These are phyloP conservation scores for Blepharisma japonicum DNA, from an alignment of 73 alveolate species.

Conservation along the genomic window DNA sequence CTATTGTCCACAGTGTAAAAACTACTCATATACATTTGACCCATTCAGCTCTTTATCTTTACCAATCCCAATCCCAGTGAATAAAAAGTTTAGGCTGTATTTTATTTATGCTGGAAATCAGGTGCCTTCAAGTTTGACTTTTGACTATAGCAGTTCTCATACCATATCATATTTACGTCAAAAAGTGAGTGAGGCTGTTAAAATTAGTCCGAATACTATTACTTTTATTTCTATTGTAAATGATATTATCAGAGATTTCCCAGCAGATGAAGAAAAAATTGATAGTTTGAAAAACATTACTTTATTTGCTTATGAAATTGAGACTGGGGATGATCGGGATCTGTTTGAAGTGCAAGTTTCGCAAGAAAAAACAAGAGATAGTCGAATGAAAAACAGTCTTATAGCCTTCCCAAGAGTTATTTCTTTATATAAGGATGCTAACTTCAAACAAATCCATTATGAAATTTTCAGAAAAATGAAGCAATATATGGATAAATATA, in stretches of 20 bases:
- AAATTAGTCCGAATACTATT: background rate
- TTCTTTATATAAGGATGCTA: background rate
- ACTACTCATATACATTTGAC: conserved; percentile 86
- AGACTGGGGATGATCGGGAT: background rate
- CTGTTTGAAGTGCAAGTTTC: background rate
- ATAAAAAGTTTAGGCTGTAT: background rate
- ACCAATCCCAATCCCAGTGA: conserved; percentile 75
- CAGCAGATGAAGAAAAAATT: background rate
- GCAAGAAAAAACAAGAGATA: background rate
- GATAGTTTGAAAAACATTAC: background rate
- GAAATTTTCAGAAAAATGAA: background rate
- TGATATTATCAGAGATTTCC: conserved; percentile 11
- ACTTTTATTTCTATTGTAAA: background rate
- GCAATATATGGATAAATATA: background rate
- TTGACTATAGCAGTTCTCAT: background rate
- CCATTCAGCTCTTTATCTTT: conserved; percentile 88
- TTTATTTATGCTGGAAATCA: background rate
- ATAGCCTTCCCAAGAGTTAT: background rate
- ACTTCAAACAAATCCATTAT: conserved; percentile 9
- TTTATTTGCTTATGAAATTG: conserved; percentile 24
- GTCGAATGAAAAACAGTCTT: background rate
- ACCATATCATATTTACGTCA: background rate
- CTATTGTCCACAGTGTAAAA: conserved; percentile 84
- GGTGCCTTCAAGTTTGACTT: background rate
- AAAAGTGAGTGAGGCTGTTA: background rate